Evolutionary conservation across 176 grass and related monocot genomes (phyloP).

Genomic region (Ampelocalamus luodianensis): DNA sequence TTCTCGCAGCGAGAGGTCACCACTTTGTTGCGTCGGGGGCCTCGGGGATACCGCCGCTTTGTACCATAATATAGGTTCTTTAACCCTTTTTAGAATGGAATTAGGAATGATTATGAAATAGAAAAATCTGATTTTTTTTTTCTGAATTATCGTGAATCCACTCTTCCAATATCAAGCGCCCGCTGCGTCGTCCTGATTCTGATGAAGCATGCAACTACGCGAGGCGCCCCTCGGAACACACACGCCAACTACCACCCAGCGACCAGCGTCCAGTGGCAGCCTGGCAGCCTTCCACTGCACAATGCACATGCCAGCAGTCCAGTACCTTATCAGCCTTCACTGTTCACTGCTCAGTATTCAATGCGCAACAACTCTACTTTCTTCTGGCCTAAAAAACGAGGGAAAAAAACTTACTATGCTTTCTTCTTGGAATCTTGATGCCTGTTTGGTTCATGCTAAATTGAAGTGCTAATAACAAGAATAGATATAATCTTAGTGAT

Average conservation of each 20-base stretch:
- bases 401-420: background rate
- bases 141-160: too few relatives aligned
- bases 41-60: background rate
- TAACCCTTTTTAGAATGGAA: too few relatives aligned
- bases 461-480: too few relatives aligned
- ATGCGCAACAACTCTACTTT: background rate
- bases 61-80: background rate
- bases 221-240: background rate
- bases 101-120: too few relatives aligned
- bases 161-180: background rate
- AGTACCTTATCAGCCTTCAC: background rate
- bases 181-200: background rate
- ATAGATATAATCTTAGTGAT: too few relatives aligned
- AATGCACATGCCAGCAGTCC: background rate
- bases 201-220: background rate
- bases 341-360: background rate
- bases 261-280: background rate
- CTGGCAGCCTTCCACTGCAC: background rate
- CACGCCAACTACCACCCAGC: constrained; percentile 24
- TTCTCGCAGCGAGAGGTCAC: constrained; percentile 1
- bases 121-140: too few relatives aligned
- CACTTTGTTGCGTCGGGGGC: constrained; percentile 20
- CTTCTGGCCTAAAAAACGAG: background rate
- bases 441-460: too few relatives aligned
- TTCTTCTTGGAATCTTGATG: too few relatives aligned